phyloP scores from a whole-genome alignment of 2,329 filamentous ascomycete genomes.

The Diaporthe aspalathi region DNA sequence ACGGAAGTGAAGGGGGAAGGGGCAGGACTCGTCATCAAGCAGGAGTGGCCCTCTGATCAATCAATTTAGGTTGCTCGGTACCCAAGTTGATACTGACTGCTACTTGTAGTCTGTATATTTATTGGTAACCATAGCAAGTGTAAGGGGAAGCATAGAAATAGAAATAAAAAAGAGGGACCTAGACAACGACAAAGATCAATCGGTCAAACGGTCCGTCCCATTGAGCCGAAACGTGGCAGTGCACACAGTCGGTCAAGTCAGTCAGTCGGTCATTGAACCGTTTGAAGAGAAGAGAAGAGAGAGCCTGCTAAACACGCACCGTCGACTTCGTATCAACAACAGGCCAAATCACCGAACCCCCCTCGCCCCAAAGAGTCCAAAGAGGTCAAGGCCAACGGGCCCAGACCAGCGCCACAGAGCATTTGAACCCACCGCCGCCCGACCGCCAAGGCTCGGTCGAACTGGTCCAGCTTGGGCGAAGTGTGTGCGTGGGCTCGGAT shows the following conservation, averaged over 20 bases:
- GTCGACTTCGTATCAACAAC: slow-evolving; percentile 16
- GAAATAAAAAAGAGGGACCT: neutral
- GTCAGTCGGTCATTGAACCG: neutral
- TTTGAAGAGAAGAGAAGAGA: no score
- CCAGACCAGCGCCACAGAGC: slow-evolving; percentile 23
- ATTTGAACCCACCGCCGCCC: neutral
- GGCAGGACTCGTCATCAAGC: neutral
- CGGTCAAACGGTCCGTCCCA: slow-evolving; percentile 14
- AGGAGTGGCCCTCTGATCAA: neutral
- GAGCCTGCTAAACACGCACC: neutral
- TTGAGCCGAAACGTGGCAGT: slow-evolving; percentile 29
- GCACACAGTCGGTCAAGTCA: neutral
- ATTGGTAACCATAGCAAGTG: no score
- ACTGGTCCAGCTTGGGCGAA: neutral
- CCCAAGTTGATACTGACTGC: no score
- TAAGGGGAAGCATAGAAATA: slow-evolving; percentile 2
- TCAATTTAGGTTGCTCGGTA: neutral
- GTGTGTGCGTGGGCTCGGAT: slow-evolving; percentile 9
- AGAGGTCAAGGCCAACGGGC: neutral
- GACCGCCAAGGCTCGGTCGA: neutral
- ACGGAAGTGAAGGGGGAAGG: neutral
- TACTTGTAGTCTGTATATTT: no score
- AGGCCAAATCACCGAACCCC: slow-evolving; percentile 28
- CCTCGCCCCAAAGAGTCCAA: neutral
- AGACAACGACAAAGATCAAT: neutral